These are phyloP conservation scores for Thinopyrum elongatum DNA, from an alignment of 176 grass and related monocot species.

Conservation along the genomic window DNA sequence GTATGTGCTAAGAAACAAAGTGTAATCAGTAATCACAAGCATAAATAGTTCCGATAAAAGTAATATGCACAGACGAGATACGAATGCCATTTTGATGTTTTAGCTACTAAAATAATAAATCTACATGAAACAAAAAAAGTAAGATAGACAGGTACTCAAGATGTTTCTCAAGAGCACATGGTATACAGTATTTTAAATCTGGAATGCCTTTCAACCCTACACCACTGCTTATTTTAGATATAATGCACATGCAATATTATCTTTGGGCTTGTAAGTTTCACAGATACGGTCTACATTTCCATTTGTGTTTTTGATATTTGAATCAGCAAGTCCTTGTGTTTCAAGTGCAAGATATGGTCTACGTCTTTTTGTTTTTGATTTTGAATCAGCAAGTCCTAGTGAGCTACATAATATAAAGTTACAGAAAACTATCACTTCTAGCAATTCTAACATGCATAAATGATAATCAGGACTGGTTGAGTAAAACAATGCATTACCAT, in stretches of 20 bases:
- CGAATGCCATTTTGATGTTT: not conserved
- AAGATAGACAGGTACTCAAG: not conserved
- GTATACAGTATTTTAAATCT: not conserved
- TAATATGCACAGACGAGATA: not conserved
- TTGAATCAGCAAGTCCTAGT: not conserved
- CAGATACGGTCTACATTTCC: no score
- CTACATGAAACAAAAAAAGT: not conserved
- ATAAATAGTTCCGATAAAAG: not conserved
- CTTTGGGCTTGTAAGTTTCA: no score
- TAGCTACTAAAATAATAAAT: not conserved
- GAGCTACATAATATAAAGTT: not conserved
- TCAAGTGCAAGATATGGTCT: no score
- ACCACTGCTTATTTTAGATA: not conserved
- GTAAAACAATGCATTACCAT: not conserved
- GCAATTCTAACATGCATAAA: not conserved
- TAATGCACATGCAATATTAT: not conserved
- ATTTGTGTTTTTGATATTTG: no score
- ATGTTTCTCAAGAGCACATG: not conserved
- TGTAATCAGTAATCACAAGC: not conserved
- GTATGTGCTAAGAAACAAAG: constrained; percentile 28
- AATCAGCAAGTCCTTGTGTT: no score
- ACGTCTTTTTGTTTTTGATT: not conserved
- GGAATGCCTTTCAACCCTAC: not conserved
- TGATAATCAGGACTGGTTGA: not conserved
- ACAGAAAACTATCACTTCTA: not conserved